Conservation (phyloP, 495 filamentous ascomycete genomes). For the Gamarada debralockiae region DNA sequence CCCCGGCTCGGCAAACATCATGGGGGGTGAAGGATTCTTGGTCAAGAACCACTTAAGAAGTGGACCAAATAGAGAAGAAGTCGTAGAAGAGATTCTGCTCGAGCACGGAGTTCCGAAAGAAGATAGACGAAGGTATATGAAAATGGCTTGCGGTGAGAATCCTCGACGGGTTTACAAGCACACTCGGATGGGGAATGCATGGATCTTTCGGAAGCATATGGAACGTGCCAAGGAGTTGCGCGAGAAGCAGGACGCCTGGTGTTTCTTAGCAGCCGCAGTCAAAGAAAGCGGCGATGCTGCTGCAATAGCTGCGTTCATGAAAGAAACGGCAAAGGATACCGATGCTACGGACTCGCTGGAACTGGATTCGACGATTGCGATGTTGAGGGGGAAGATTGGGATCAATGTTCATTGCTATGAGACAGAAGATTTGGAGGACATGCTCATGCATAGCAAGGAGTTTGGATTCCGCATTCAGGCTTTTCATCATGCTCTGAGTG, state of each 20-base stretch:
- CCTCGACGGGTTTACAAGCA: constrained; percentile 50
- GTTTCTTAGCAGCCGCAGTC: constrained; percentile 40
- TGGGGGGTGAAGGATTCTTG: constrained; percentile 59
- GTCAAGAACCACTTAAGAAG: constrained; percentile 52
- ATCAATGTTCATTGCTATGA: constrained; percentile 67
- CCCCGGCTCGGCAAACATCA: constrained; percentile 60
- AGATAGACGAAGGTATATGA: constrained; percentile 51
- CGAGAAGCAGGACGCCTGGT: constrained; percentile 57
- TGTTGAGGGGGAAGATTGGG: constrained; percentile 56
- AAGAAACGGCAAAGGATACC: constrained; percentile 3
- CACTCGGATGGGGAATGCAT: constrained; percentile 56
- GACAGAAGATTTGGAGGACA: constrained; percentile 58
- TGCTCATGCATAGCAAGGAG: constrained; percentile 59
- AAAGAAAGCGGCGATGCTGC: constrained; percentile 24
- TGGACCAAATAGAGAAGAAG: constrained; percentile 44
- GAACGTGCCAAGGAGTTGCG: constrained; percentile 49
- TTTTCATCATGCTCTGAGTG: constrained; percentile 63
- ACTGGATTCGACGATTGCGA: constrained; percentile 54
- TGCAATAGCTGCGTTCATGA: constrained; percentile 14
- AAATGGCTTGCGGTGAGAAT: constrained; percentile 72
- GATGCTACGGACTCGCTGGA: constrained; percentile 40
- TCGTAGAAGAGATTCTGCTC: constrained; percentile 40
- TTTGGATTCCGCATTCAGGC: constrained; percentile 58
- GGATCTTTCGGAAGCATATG: constrained; percentile 59
- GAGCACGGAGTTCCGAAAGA: constrained; percentile 36